Evolutionary conservation across 257 asterid genomes (phyloP).

Genomic region (Nyctanthes arbortristis): DNA sequence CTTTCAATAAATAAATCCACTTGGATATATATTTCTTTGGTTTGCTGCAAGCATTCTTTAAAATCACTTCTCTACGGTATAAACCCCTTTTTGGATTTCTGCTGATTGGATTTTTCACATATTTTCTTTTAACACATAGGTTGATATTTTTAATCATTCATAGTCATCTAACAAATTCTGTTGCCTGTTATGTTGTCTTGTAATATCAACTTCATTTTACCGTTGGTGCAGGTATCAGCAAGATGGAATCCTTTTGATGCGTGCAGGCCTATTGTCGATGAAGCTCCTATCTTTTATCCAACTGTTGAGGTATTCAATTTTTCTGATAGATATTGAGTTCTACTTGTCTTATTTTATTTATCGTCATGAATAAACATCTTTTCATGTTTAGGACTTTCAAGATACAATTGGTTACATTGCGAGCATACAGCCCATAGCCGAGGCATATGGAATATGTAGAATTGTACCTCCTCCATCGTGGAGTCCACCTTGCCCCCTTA

Average conservation of each 20-base stretch:
- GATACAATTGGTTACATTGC: slow-evolving; percentile 75
- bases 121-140: neutral
- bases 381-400: slow-evolving; percentile 59
- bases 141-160: neutral
- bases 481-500: slow-evolving; percentile 69
- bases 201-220: neutral
- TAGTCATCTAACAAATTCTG: neutral
- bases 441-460: slow-evolving; percentile 71
- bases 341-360: slow-evolving; percentile 11
- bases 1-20: no score
- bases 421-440: slow-evolving; percentile 63
- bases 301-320: slow-evolving; percentile 53
- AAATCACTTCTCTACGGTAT: no score
- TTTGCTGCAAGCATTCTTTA: no score
- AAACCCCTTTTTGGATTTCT: no score
- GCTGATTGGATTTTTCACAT: neutral
- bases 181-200: neutral
- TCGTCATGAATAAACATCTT: neutral
- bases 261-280: slow-evolving; percentile 58
- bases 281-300: slow-evolving; percentile 79
- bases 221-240: slow-evolving; percentile 51
- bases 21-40: no score
- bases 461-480: slow-evolving; percentile 82
- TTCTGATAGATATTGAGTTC: neutral
- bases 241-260: slow-evolving; percentile 77